Evolutionary conservation across 208 protist species (phyloP).

Genomic region (Leishmania turanica): DNA sequence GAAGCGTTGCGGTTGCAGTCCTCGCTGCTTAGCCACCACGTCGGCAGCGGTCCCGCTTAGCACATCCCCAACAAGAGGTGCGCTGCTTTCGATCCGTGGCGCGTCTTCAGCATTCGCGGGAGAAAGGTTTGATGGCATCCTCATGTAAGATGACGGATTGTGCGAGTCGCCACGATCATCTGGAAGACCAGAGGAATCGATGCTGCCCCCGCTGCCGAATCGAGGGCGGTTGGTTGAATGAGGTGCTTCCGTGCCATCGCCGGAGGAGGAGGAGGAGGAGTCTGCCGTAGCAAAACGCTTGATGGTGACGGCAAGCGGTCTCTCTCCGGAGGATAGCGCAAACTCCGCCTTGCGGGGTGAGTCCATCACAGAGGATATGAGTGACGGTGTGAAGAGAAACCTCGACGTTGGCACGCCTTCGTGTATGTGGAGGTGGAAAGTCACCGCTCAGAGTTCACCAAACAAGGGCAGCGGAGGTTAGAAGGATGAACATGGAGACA

Average conservation of each 20-base stretch:
- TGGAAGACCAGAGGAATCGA: constrained; percentile 19
- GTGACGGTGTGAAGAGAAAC: background rate
- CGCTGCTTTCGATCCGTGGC: background rate
- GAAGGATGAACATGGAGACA: background rate
- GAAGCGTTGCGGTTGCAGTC: constrained; percentile 2
- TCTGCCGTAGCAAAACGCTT: constrained; percentile 33
- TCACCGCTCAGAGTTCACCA: background rate
- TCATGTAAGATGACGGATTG: background rate
- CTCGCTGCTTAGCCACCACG: background rate
- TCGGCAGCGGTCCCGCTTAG: background rate
- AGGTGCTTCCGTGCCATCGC: background rate
- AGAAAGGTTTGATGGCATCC: background rate
- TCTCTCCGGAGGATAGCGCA: background rate
- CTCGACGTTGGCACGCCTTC: background rate
- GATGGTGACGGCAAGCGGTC: constrained; percentile 14
- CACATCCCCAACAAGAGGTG: background rate
- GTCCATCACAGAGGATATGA: background rate
- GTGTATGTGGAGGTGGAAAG: background rate
- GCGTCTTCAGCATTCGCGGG: background rate
- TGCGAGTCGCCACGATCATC: constrained; percentile 19
- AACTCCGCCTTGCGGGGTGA: background rate
- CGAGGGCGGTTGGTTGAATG: background rate
- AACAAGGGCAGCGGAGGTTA: background rate
- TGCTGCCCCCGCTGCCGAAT: background rate
- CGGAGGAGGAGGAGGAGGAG: constrained; percentile 14